Conservation (phyloP, 768 basidiomycete genomes). For the Goffeauzyma gilvescens region DNA sequence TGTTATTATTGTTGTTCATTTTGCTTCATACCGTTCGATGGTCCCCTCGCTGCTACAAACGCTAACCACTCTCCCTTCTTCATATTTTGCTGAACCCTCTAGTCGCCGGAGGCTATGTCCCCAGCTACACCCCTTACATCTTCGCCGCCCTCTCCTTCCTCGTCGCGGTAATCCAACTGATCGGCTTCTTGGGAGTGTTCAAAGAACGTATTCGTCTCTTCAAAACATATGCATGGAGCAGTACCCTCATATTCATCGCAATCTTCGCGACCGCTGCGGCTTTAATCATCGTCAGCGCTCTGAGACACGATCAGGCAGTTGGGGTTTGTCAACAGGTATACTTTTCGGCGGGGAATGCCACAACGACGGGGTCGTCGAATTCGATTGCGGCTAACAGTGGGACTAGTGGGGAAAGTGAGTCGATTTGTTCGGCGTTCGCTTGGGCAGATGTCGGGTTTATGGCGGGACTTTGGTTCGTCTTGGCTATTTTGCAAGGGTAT, state of each 20-base stretch:
- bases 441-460: conserved; percentile 87
- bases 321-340: too few species aligned
- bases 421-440: conserved; percentile 70
- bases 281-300: conserved; percentile 63
- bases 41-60: not conserved
- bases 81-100: conserved; percentile 5
- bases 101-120: conserved; percentile 78
- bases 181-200: conserved; percentile 72
- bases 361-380: too few species aligned
- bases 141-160: conserved; percentile 59
- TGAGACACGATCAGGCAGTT: conserved; percentile 54
- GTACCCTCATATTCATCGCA: conserved; percentile 26
- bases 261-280: conserved; percentile 61
- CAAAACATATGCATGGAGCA: conserved; percentile 20
- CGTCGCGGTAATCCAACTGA: conserved; percentile 52
- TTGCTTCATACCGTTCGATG: too few species aligned
- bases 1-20: too few species aligned
- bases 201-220: conserved; percentile 33
- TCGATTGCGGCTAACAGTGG: not conserved
- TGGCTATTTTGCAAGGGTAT: conserved; percentile 58
- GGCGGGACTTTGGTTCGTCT: conserved; percentile 65
- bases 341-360: too few species aligned
- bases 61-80: conserved; percentile 1
- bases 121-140: conserved; percentile 53
- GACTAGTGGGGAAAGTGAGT: conserved; percentile 39